Evolutionary conservation across 805 yeast species (phyloP), one percentile per base, ranked within the genome.

Genomic region (Starmerella vitae): DNA sequence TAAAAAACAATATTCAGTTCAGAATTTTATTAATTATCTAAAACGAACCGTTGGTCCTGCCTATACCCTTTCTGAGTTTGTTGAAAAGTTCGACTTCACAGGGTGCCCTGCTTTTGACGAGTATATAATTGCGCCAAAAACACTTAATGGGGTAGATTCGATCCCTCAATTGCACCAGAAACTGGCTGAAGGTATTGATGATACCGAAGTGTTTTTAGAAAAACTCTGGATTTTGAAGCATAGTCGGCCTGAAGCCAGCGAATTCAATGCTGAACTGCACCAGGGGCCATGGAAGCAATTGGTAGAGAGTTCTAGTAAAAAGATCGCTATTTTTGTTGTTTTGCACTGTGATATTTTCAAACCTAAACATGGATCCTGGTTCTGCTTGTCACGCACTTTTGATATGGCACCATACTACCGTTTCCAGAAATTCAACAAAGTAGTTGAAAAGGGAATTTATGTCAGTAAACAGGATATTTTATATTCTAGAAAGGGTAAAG

Each of bases 211-310:
- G 9, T 37, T 37, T n/a, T 29, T 37, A 5, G 20, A 10, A 13
- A 24, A 19, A 12, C 14, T 37, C 18, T 17, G 30, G 36, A 19
- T 15, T 5, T 34, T 24, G n/a, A 37, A 26, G 22, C 32, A 19
- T 14, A n/a, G 8, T 7, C 20, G 22, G 5, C 21, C 20, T 7
- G 38, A 20, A 14, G 25, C 27, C 26, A 28, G 40, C 4, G 29
- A 34, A 7, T 30, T 34, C 30, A 34, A 36, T n/a, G 36, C 37
- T 3, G 48, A 45, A 21, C 19, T 45, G 19, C 17, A 42, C 20
- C 20, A 37, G 3, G 48, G 48, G 3, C 43, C 43, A 9, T 45
- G 48, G 48, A 3, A 12, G n/a, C 20, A 26, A 3, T 33, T 45
- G 6, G 25, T 20, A 3, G 4, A 8, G 4, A 3, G 18, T 2